Conservation (phyloP, 345 rosid species). For the Camelina hispida region DNA sequence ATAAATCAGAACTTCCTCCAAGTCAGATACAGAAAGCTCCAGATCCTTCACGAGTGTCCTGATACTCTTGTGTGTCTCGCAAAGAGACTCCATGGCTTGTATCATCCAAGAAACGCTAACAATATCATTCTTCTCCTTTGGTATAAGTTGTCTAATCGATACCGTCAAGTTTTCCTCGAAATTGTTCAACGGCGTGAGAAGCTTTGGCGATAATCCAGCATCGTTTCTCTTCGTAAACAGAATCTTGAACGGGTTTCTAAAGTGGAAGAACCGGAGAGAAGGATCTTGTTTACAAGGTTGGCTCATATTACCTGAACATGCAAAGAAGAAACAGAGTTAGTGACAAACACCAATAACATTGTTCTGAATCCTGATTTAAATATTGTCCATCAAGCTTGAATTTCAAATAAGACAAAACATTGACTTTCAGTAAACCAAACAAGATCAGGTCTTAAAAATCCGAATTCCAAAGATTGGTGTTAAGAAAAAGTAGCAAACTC, state of each 20-base stretch:
- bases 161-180: conserved; percentile 68
- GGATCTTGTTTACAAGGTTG: conserved; percentile 55
- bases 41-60: conserved; percentile 57
- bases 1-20: conserved; percentile 81
- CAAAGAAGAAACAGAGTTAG: conserved; percentile 9
- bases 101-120: conserved; percentile 79
- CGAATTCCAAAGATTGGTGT: neutral
- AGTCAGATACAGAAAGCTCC: conserved; percentile 71
- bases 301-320: conserved; percentile 57
- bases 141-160: conserved; percentile 62
- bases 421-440: neutral
- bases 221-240: conserved; percentile 65
- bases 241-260: conserved; percentile 73
- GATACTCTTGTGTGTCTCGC: conserved; percentile 69
- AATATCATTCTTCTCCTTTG: conserved; percentile 57
- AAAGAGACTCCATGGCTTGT: conserved; percentile 68
- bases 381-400: neutral
- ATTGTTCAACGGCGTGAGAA: conserved; percentile 49
- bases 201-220: conserved; percentile 49
- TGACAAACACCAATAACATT: neutral
- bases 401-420: neutral
- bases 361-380: neutral
- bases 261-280: conserved; percentile 53
- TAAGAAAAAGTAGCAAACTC: neutral
- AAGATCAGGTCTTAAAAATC: neutral